Percentiles rank a stretch among this genome's conserved stretches.
These are phyloP conservation scores for Trebouxia gelatinosa DNA, from an alignment of 163 green algal species.

Conservation along the genomic window DNA sequence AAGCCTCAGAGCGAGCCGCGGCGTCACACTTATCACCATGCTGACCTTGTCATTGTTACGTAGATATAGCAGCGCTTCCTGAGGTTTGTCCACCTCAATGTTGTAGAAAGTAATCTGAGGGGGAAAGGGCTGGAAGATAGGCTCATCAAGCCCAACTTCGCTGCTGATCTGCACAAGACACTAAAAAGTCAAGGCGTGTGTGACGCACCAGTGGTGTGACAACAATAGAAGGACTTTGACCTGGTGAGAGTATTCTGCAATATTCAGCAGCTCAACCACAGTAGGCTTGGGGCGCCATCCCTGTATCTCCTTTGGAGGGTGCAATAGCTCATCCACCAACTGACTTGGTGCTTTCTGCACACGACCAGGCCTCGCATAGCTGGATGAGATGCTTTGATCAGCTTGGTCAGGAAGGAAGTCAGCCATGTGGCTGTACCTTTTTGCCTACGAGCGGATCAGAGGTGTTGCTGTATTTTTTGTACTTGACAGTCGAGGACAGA, in stretches of 20 bases:
- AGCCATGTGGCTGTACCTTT: slow-evolving; percentile 40
- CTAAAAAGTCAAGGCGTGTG: background rate
- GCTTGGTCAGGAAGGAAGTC: background rate
- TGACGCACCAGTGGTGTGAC: background rate
- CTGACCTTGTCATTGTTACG: slow-evolving; percentile 80
- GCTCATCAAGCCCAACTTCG: slow-evolving; percentile 66
- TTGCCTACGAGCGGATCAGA: slow-evolving; percentile 37
- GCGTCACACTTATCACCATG: too few species aligned
- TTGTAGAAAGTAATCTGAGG: slow-evolving; percentile 65
- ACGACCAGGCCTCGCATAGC: too few species aligned
- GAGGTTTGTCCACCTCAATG: slow-evolving; percentile 66
- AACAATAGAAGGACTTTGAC: slow-evolving; percentile 23
- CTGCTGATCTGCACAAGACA: slow-evolving; percentile 52
- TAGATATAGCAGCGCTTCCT: slow-evolving; percentile 62
- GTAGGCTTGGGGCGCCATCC: slow-evolving; percentile 62
- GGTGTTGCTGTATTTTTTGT: slow-evolving; percentile 58
- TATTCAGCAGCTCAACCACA: slow-evolving; percentile 74
- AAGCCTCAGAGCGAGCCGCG: background rate
- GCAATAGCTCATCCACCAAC: slow-evolving; percentile 44
- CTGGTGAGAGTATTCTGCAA: slow-evolving; percentile 68
- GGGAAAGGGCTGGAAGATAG: slow-evolving; percentile 79
- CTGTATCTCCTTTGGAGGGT: slow-evolving; percentile 42
- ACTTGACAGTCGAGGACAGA: slow-evolving; percentile 49
- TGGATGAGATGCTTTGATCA: background rate
- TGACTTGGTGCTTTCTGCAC: slow-evolving; percentile 59